Evolutionary conservation across 2,329 filamentous ascomycete species (phyloP).

Genomic region (Thermothelomyces thermophilus): DNA sequence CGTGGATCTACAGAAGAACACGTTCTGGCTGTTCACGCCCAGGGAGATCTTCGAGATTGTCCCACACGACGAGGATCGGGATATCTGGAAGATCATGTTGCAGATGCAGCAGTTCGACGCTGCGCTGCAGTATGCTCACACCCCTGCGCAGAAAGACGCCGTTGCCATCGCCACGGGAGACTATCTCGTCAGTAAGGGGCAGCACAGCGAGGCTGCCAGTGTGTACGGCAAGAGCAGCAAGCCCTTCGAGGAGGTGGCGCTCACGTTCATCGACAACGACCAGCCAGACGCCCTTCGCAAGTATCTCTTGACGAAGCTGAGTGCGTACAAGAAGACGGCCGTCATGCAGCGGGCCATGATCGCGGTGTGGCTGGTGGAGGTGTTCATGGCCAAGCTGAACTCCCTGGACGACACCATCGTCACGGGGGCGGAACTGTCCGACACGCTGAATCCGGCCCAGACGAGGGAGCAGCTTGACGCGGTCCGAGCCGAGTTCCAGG

Average conservation of each 20-base stretch:
- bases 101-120: conserved; percentile 80
- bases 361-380: conserved; percentile 87
- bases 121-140: conserved; percentile 78
- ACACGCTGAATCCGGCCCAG: conserved; percentile 63
- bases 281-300: conserved; percentile 87
- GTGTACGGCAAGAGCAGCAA: conserved; percentile 95
- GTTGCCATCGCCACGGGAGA: conserved; percentile 91
- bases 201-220: conserved; percentile 77
- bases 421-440: conserved; percentile 74
- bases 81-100: conserved; percentile 93
- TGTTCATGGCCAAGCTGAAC: conserved; percentile 97
- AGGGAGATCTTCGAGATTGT: conserved; percentile 92
- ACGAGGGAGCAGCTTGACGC: conserved; percentile 63
- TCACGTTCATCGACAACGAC: conserved; percentile 81
- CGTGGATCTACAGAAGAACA: conserved; percentile 89
- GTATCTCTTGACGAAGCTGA: conserved; percentile 80
- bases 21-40: conserved; percentile 91
- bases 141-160: conserved; percentile 74
- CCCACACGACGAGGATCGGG: conserved; percentile 79
- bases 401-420: conserved; percentile 89
- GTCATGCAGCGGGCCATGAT: conserved; percentile 95
- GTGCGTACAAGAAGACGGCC: conserved; percentile 71
- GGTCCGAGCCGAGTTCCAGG: conserved; percentile 74
- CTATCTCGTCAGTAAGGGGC: conserved; percentile 71
- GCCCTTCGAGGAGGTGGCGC: conserved; percentile 89